phyloP scores from a whole-genome alignment of 306 rosid genomes.

The Castanea mollissima region DNA sequence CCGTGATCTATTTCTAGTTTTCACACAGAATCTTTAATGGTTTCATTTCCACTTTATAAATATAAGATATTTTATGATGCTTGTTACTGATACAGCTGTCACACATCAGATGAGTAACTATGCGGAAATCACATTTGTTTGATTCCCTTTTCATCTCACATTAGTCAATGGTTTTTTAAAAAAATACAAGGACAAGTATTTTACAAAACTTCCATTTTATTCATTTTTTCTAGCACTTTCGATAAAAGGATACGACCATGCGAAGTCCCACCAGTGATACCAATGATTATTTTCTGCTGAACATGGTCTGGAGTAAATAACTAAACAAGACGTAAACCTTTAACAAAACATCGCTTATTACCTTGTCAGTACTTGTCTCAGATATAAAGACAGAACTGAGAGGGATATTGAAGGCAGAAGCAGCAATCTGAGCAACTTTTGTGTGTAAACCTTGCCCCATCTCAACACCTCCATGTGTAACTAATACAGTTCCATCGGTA shows the following conservation, averaged over 20 bases:
- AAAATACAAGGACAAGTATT: not conserved
- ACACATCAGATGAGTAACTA: not conserved
- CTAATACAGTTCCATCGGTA: constrained; percentile 96
- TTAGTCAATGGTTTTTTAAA: not conserved
- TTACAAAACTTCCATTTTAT: not conserved
- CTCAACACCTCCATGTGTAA: constrained; percentile 95
- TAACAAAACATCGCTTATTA: constrained; percentile 23
- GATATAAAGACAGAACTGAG: constrained; percentile 89
- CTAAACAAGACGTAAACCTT: constrained; percentile 13
- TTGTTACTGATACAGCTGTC: not conserved
- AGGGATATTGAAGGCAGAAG: constrained; percentile 87
- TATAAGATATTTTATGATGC: not conserved
- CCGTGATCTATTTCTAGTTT: not conserved
- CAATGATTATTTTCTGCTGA: not conserved
- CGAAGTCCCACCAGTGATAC: not conserved
- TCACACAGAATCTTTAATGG: not conserved
- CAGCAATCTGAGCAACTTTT: constrained; percentile 93
- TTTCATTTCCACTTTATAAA: not conserved
- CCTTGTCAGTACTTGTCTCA: constrained; percentile 97
- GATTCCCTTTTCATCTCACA: not conserved
- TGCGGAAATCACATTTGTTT: not conserved
- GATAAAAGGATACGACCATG: not conserved
- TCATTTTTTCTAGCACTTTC: not conserved
- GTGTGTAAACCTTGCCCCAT: constrained; percentile 99
- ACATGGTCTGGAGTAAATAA: not conserved